These are phyloP conservation scores for Cadophora sp. DNA, from an alignment of 2,329 filamentous ascomycete genomes.

Conservation along the genomic window DNA sequence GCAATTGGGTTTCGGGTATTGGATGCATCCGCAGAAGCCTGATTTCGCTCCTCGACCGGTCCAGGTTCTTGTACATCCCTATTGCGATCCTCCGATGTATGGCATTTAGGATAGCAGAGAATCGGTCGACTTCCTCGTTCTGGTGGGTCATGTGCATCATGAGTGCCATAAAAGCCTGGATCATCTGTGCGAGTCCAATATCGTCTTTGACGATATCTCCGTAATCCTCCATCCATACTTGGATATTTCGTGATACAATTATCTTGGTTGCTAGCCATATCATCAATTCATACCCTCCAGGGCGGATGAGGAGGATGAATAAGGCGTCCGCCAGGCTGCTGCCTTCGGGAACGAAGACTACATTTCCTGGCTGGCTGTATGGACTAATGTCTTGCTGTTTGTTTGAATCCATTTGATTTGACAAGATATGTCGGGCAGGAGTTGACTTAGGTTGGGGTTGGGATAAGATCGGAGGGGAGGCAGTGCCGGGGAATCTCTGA, in stretches of 20 bases:
- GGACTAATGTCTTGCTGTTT: background rate
- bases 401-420: background rate
- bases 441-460: background rate
- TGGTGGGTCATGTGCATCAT: no score
- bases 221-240: background rate
- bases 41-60: background rate
- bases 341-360: background rate
- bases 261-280: background rate
- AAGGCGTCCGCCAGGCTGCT: background rate
- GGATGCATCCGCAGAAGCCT: background rate
- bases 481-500: background rate
- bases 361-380: background rate
- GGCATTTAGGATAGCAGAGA: no score
- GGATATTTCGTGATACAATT: background rate
- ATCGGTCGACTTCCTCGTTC: no score
- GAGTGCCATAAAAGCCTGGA: no score
- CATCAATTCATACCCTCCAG: background rate
- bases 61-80: no score
- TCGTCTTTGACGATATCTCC: no score
- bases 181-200: no score
- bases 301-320: background rate
- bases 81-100: no score
- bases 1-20: background rate
- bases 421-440: background rate
- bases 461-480: background rate